Evolutionary conservation across 441 rosid species (phyloP).

Genomic region (Sinapis alba): DNA sequence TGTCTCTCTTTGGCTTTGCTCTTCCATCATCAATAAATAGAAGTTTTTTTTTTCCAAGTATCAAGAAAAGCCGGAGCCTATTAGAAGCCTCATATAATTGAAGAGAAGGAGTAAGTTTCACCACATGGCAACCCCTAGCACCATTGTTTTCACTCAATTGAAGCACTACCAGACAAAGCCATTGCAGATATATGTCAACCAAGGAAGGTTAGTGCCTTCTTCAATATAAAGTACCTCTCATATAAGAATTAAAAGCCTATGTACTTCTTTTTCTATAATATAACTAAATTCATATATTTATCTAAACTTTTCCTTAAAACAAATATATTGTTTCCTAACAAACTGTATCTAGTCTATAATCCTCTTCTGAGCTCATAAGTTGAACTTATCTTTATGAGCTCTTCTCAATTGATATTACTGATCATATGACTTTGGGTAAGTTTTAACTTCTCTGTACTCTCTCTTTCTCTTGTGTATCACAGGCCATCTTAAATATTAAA

Average conservation of each 20-base stretch:
- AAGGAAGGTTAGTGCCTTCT: conserved; percentile 43
- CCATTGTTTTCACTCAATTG: conserved; percentile 53
- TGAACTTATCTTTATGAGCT: conserved; percentile 23
- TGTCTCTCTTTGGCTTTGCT: conserved; percentile 41
- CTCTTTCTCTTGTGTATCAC: conserved; percentile 24
- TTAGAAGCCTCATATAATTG: conserved; percentile 45
- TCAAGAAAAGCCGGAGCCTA: conserved; percentile 43
- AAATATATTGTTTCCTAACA: neutral
- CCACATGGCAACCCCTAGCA: conserved; percentile 56
- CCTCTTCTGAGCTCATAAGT: conserved; percentile 26
- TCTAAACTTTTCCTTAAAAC: conserved; percentile 29
- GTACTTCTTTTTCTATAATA: conserved; percentile 25
- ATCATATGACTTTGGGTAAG: neutral
- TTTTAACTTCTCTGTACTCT: conserved; percentile 18
- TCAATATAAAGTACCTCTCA: conserved; percentile 39
- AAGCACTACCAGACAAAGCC: conserved; percentile 59
- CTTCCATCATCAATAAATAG: conserved; percentile 39
- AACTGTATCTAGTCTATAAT: neutral
- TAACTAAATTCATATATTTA: neutral
- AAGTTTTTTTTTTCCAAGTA: conserved; percentile 22
- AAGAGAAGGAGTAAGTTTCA: conserved; percentile 47
- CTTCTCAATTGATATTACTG: conserved; percentile 35
- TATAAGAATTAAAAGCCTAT: conserved; percentile 38
- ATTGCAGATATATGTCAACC: conserved; percentile 50
- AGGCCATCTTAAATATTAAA: conserved; percentile 44